Evolutionary conservation across 2,329 filamentous ascomycete genomes (phyloP), one percentile per base, ranked within the genome.

Genomic region (Scopulariopsis brevicaulis): DNA sequence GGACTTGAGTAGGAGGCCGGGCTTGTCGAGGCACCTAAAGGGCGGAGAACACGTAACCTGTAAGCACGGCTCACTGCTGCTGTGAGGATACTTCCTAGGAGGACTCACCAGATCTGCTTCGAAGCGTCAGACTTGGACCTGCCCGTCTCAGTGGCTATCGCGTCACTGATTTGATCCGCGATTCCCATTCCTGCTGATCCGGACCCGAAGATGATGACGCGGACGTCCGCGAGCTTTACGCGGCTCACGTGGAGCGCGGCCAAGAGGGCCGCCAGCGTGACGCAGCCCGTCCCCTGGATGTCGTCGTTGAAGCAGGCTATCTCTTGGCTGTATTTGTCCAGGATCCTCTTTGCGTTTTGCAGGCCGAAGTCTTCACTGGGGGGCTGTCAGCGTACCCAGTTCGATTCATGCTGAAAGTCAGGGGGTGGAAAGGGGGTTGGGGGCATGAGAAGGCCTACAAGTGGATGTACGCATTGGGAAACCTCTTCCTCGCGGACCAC

Each of bases 231-330:
- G 48, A 95, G 74, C 56, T 85, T 82, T 57, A 85, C 73, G 2
- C 83, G 77, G 60, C 78, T 84, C 8, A 93, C 84, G 60, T 89
- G 82, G 8, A 92, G 74, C 0, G 82, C 90, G 0, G 90, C 83
- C 74, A 90, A 84, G 61, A 96, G 85, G 1, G 87, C 90, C 0
- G 90, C 90, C 0, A 96, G 78, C 0, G 91, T 93, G 1, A 96
- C 90, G 60, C 89, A 93, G 0, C 90, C 91, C 0, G 91, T 96
- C 1, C 90, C 91, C 69, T 96, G 90, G 0, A 96, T 85, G 68
- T 96, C 90, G 59, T 96, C 91, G 65, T 96, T 96, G 77, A 96
- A 96, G 69, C 90, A 95, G 0, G 90, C 79, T 8, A 93, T 85
- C 55, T 87, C 67, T 0, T 85, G 78, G 1, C 86, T 81, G 65